Percentiles rank a stretch among this genome's conserved stretches.
These are phyloP conservation scores for Wickerhamiella alocasiicola DNA, from an alignment of 805 yeast species.

Conservation along the genomic window DNA sequence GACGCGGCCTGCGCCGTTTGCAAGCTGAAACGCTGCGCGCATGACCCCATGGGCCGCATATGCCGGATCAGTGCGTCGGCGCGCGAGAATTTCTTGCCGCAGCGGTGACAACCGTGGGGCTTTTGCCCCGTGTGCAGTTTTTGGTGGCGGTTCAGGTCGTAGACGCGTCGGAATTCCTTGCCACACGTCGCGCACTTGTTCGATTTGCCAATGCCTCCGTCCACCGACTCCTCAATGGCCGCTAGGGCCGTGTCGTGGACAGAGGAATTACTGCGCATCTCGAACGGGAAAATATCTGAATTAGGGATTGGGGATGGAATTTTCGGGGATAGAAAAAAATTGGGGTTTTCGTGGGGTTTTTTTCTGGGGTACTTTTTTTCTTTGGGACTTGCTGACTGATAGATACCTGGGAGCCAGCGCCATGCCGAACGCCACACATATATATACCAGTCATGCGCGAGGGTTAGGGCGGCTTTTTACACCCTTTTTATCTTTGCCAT, in stretches of 20 bases:
- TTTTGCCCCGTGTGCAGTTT: slow-evolving; percentile 67
- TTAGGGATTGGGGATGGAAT: slow-evolving; percentile 6
- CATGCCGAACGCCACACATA: not conserved
- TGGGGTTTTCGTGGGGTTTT: too few relatives aligned
- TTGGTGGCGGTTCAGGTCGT: slow-evolving; percentile 65
- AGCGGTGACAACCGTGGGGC: slow-evolving; percentile 48
- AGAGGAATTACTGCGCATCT: slow-evolving; percentile 1
- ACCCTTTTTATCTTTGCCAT: too few relatives aligned
- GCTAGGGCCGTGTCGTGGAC: slow-evolving; percentile 5
- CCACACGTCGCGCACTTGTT: slow-evolving; percentile 43
- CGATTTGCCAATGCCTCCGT: slow-evolving; percentile 3
- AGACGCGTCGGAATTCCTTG: slow-evolving; percentile 53
- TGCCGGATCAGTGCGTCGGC: slow-evolving; percentile 69
- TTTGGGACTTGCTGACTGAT: too few relatives aligned
- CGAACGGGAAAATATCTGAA: slow-evolving; percentile 1
- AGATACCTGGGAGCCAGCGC: slow-evolving; percentile 1
- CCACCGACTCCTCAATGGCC: slow-evolving; percentile 5
- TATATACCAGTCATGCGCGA: slow-evolving; percentile 3
- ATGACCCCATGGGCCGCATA: slow-evolving; percentile 34
- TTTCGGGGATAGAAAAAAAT: too few relatives aligned
- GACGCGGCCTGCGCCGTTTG: slow-evolving; percentile 15
- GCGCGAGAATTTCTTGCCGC: slow-evolving; percentile 57
- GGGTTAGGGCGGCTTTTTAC: too few relatives aligned
- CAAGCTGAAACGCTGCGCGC: slow-evolving; percentile 18
- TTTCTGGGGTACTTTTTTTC: too few relatives aligned